phyloP scores from a whole-genome alignment of 139 green algal genomes.

The Chlamydomonas urium region DNA sequence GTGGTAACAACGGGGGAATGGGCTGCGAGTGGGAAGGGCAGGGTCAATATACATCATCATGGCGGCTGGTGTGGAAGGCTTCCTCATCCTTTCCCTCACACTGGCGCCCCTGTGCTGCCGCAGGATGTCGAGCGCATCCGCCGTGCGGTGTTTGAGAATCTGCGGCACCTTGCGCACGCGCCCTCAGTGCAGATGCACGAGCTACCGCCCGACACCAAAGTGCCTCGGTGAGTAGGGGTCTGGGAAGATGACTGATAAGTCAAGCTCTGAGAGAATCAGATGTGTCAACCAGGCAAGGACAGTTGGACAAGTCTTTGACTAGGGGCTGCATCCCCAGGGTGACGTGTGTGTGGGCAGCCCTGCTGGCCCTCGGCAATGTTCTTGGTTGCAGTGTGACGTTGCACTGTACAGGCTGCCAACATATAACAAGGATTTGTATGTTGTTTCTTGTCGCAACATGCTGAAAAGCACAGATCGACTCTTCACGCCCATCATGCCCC shows the following conservation, averaged over 20 bases:
- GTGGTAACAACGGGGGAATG: no score
- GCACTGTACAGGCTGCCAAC: background rate
- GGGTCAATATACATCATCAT: no score
- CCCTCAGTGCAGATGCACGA: conserved; percentile 63
- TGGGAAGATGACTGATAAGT: background rate
- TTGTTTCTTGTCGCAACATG: background rate
- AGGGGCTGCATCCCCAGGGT: background rate
- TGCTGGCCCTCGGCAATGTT: no score
- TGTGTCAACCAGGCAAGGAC: background rate
- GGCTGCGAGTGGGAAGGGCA: no score
- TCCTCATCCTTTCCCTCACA: no score
- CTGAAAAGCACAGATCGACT: background rate
- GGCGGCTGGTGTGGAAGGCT: no score
- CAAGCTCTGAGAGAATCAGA: background rate
- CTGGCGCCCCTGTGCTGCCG: no score
- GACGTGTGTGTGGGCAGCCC: background rate
- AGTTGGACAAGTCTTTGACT: background rate
- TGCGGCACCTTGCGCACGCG: conserved; percentile 58
- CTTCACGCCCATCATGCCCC: background rate
- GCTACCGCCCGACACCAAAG: conserved; percentile 49
- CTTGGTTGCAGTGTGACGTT: no score
- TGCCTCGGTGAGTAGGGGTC: conserved; percentile 36
- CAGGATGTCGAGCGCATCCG: conserved; percentile 71
- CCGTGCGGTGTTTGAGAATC: conserved; percentile 64
- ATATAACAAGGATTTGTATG: background rate